Evolutionary conservation across 805 yeast genomes (phyloP).

Genomic region (Lachancea meyersii): DNA sequence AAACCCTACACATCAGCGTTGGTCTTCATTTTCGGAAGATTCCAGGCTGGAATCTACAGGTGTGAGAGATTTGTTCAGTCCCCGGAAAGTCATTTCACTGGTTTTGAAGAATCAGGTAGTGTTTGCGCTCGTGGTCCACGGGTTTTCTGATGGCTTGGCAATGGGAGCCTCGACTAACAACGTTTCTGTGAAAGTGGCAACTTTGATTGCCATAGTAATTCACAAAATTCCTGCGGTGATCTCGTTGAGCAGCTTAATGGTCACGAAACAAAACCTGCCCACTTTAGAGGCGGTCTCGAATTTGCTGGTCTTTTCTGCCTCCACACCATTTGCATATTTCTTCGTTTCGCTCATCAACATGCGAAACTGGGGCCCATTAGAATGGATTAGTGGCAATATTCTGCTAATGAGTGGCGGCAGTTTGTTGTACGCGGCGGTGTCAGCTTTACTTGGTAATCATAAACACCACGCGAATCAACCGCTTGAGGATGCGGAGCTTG

Average conservation of each 20-base stretch:
- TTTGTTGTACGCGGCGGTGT: constrained; percentile 31
- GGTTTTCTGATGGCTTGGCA: constrained; percentile 58
- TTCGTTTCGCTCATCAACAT: constrained; percentile 24
- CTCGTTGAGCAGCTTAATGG: constrained; percentile 48
- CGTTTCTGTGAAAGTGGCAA: constrained; percentile 35
- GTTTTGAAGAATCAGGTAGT: constrained; percentile 45
- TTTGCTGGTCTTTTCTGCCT: constrained; percentile 34
- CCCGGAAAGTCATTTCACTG: constrained; percentile 23
- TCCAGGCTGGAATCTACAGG: constrained; percentile 7
- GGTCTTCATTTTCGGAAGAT: not conserved
- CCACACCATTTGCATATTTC: constrained; percentile 32
- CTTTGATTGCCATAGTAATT: constrained; percentile 50
- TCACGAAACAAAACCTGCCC: constrained; percentile 36
- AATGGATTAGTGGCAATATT: constrained; percentile 29
- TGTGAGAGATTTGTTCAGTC: constrained; percentile 19
- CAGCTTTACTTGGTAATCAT: constrained; percentile 27
- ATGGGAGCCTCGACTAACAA: constrained; percentile 48
- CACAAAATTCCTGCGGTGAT: constrained; percentile 64
- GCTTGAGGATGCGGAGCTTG: not conserved
- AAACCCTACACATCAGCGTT: not conserved
- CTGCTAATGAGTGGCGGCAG: constrained; percentile 34
- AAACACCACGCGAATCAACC: constrained; percentile 9
- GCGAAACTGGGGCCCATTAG: constrained; percentile 24
- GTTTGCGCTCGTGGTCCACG: constrained; percentile 53
- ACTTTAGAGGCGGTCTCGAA: constrained; percentile 39